Percentiles rank a stretch among this genome's conserved stretches.
Conservation (phyloP, 2,329 filamentous ascomycete species). For the Cytospora piceae region DNA sequence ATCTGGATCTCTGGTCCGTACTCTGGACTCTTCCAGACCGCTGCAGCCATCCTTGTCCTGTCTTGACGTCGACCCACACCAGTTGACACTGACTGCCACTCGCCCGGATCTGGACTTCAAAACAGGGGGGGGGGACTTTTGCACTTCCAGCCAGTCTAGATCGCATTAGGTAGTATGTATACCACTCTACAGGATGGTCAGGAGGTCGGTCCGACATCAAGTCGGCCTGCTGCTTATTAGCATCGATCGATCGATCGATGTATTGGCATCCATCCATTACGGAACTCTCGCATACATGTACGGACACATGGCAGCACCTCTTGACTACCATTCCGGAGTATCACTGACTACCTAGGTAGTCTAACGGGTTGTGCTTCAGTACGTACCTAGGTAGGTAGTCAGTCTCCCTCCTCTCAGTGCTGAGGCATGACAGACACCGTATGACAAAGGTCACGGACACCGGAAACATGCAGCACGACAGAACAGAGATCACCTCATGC, state of each 20-base stretch:
- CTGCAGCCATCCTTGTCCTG: slow-evolving; percentile 26
- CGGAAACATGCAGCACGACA: background rate
- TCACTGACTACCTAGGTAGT: background rate
- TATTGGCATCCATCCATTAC: background rate
- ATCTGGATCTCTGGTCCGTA: slow-evolving; percentile 20
- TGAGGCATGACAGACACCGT: background rate
- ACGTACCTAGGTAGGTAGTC: too few relatives aligned
- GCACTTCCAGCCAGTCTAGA: background rate
- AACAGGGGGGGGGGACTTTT: background rate
- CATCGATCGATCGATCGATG: background rate
- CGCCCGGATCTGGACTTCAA: background rate
- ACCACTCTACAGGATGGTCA: background rate
- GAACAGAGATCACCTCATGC: background rate
- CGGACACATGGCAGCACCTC: background rate
- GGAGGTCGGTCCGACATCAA: background rate
- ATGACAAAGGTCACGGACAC: background rate
- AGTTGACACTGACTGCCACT: background rate
- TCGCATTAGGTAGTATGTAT: slow-evolving; percentile 1
- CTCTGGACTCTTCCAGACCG: slow-evolving; percentile 25
- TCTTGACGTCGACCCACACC: slow-evolving; percentile 10
- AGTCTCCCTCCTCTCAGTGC: background rate
- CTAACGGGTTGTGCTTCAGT: too few relatives aligned
- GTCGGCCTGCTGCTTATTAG: background rate
- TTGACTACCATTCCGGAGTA: background rate
- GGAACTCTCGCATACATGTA: too few relatives aligned